Conservation (phyloP, 139 green algal genomes). For the Chlamydomonas sp. region DNA sequence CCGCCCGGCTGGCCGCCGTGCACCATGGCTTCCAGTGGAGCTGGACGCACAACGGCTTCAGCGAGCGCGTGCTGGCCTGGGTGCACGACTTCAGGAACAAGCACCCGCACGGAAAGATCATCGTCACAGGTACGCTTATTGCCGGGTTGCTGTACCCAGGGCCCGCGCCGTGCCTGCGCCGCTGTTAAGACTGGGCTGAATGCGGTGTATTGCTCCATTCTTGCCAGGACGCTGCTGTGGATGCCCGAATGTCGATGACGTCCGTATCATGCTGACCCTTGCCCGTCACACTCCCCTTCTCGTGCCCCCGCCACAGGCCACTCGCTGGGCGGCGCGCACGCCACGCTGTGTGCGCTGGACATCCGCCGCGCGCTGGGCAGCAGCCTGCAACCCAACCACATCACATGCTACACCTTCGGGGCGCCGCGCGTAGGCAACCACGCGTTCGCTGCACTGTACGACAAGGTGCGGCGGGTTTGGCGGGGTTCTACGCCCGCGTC, state of each 20-base stretch:
- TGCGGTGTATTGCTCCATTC: too few species aligned
- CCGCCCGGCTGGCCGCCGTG: not conserved
- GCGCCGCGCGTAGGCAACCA: conserved; percentile 85
- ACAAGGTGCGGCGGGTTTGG: conserved; percentile 9
- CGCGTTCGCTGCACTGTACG: conserved; percentile 71
- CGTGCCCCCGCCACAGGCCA: conserved; percentile 1
- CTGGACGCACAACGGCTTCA: conserved; percentile 5
- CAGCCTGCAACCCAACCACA: conserved; percentile 17
- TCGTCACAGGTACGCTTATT: conserved; percentile 1
- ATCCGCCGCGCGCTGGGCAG: not conserved
- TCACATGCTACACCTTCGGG: conserved; percentile 81
- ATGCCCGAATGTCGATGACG: too few species aligned
- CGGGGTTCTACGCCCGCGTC: not conserved
- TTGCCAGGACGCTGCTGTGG: too few species aligned
- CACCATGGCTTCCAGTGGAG: conserved; percentile 35
- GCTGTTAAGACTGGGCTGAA: too few species aligned
- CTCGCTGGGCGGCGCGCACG: conserved; percentile 25
- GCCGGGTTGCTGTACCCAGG: not conserved
- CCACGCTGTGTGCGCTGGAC: conserved; percentile 20
- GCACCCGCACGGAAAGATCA: conserved; percentile 17
- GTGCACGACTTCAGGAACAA: not conserved
- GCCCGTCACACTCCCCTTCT: too few species aligned
- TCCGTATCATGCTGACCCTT: too few species aligned
- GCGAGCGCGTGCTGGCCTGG: conserved; percentile 1
- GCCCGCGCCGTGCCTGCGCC: too few species aligned